Evolutionary conservation across 257 asterid species (phyloP), one percentile per base, ranked within the genome.

Genomic region (Solanum pimpinellifolium): DNA sequence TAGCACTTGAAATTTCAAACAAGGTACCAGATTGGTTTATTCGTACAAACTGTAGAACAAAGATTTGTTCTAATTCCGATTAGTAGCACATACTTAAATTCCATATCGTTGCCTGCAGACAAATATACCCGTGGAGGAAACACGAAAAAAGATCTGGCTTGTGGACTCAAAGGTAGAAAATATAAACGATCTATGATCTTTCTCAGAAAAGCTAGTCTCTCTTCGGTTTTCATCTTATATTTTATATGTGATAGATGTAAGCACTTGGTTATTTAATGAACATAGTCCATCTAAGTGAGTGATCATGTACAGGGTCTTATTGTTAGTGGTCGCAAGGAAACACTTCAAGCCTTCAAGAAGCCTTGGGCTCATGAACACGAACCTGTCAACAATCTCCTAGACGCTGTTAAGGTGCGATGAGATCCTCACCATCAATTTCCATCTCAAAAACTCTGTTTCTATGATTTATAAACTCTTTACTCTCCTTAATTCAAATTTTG

Each of bases 351-450:
- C 91, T 97, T 97, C 90, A 95, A 97, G 95, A 87, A 95, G 89
- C 98, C 98, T n/a, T 96, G 98, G 98, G 99, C 99, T 87, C 99
- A 97, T 83, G 98, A 94, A 80, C 96, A 92, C 56, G 98, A 94
- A 87, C 94, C 96, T 37, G 86, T 93, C 78, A 41, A 86, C 86
- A 95, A 90, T 90, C 99, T 97, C 84, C 90, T 96, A 78, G 99
- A 94, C 65, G 97, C 99, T 56, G 96, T 97, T 91, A 97, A 97
- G 99, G 99, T 97, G 49, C 33, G 89, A 6, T 70, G 66, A 78
- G 41, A 78, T 44, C 66, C 66, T 23, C 82, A 69, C 33, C 0
- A 7, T 52, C 20, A 5, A 76, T 65, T 78, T 78, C 10, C 10
- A 46, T 78, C 42, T 88, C 74, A 2, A 27, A 27, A 46, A 27